Conservation (phyloP, 768 basidiomycete genomes). For the Suillus bovinus region DNA sequence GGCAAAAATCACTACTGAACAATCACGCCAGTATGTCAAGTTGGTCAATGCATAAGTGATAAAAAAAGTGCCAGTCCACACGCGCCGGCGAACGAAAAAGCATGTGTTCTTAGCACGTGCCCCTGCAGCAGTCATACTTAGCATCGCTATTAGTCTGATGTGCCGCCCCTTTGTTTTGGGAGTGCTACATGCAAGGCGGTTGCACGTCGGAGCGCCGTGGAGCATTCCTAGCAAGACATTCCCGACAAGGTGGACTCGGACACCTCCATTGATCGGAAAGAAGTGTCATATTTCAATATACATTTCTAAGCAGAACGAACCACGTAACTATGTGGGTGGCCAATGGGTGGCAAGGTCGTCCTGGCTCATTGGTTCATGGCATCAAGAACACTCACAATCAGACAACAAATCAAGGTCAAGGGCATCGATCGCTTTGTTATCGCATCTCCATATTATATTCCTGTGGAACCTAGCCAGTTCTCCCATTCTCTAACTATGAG, state of each 20-base stretch:
- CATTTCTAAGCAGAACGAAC: not conserved
- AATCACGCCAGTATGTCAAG: not conserved
- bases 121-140: not conserved
- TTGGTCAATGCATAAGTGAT: not conserved
- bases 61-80: not conserved
- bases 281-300: not conserved
- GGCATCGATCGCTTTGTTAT: not conserved
- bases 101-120: not conserved
- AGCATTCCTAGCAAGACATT: not conserved
- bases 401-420: not conserved
- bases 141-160: not conserved
- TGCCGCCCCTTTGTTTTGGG: not conserved
- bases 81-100: not conserved
- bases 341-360: not conserved
- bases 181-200: not conserved
- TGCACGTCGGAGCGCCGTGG: not conserved
- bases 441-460: slow-evolving; percentile 4
- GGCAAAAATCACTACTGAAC: not conserved
- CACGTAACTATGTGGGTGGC: not conserved
- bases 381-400: not conserved
- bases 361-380: not conserved
- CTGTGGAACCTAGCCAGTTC: slow-evolving; percentile 24
- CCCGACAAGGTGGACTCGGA: too few species aligned
- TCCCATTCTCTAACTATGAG: slow-evolving; percentile 28
- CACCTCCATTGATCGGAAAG: not conserved